Evolutionary conservation across 805 yeast species (phyloP), one percentile per base, ranked within the genome.

Genomic region (Metschnikowia colocasiae): DNA sequence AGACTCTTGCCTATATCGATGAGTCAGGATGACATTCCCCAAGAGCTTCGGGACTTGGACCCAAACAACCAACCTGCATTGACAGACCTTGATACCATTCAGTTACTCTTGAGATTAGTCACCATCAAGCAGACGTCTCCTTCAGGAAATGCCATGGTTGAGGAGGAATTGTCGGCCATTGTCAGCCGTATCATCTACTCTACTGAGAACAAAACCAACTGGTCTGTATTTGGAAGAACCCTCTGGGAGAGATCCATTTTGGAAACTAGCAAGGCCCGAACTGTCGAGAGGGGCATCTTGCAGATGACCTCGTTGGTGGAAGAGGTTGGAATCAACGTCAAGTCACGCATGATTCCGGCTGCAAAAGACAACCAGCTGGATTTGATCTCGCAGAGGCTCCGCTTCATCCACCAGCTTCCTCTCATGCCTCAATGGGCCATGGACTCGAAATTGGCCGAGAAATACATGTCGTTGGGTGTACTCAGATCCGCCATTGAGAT

Each of bases 301-400:
- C 99, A 94, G 66, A 83, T 94, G 84, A 92, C 91, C 46, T 83
- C 95, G 3, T 71, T 94, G 36, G 94, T 91, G 23, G 96, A 90
- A 60, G 97, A 91, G 62, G 71, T 89, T 22, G 95, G 92, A 2
- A 75, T 83, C 47, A 78, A 82, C 47, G 80, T 85, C 43, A 72
- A 75, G 45, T 69, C 83, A 7, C 75, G 82, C 42, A 55, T 70
- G 71, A 58, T 79, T 73, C 67, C 87, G 76, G 52, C 73, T 62
- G 66, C 70, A 0, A 55, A 54, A 25, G 64, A 67, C 15, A 45
- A 47, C 2, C 57, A 57, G 12, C 59, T 62, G 4, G 61, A 63
- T 7, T 67, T 75, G 2, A 69, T 76, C 31, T 72, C 82, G 3
- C 56, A 73, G 3, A 78, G 97, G 56, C 63, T 85, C 46, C 74